phyloP scores from a whole-genome alignment of 2,329 filamentous ascomycete species.

The Microcyclosporella mali region DNA sequence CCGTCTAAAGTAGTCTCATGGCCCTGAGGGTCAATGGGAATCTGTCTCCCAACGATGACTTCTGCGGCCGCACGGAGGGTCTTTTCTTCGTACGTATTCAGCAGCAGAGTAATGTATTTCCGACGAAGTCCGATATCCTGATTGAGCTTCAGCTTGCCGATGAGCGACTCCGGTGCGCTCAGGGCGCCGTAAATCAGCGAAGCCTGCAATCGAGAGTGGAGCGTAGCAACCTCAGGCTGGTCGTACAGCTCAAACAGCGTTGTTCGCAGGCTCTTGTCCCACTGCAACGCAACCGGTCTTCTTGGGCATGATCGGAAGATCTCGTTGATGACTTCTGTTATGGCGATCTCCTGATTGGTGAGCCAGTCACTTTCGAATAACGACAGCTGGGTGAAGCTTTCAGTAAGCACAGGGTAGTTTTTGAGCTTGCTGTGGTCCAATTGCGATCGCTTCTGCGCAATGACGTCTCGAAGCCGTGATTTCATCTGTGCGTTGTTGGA shows the following conservation, averaged over 20 bases:
- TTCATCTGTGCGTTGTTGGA: neutral
- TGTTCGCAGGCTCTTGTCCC: slow-evolving; percentile 10
- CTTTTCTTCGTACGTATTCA: slow-evolving; percentile 50
- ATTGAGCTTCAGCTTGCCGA: slow-evolving; percentile 42
- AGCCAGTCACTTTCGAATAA: slow-evolving; percentile 61
- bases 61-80: slow-evolving; percentile 50
- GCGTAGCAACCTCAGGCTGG: slow-evolving; percentile 41
- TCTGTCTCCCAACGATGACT: slow-evolving; percentile 51
- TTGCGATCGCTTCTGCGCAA: slow-evolving; percentile 13
- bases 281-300: neutral
- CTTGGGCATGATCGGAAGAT: slow-evolving; percentile 43
- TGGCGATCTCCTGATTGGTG: slow-evolving; percentile 54
- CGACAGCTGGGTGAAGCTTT: slow-evolving; percentile 50
- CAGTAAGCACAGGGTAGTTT: slow-evolving; percentile 47
- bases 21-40: slow-evolving; percentile 8
- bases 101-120: slow-evolving; percentile 53
- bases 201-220: slow-evolving; percentile 54
- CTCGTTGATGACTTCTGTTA: slow-evolving; percentile 55
- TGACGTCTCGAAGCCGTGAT: slow-evolving; percentile 11
- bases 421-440: slow-evolving; percentile 16
- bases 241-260: slow-evolving; percentile 51
- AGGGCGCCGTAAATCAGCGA: slow-evolving; percentile 54
- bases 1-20: slow-evolving; percentile 21
- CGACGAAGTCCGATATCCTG: slow-evolving; percentile 54
- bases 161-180: slow-evolving; percentile 48